Evolutionary conservation across 2,329 filamentous ascomycete species (phyloP).

Genomic region (Fusarium subtropicale): DNA sequence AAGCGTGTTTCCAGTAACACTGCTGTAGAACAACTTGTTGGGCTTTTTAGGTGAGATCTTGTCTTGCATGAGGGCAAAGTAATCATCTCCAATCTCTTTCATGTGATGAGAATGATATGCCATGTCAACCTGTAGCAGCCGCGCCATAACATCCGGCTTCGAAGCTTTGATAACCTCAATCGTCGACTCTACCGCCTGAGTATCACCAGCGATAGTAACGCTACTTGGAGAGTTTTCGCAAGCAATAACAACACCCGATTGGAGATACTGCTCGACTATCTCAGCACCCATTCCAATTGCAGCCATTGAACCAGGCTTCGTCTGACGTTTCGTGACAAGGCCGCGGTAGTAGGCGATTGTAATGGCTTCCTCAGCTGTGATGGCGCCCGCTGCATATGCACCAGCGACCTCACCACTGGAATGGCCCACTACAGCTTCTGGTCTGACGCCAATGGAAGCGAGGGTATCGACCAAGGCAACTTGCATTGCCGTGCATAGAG

Average conservation of each 20-base stretch:
- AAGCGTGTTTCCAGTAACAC: background rate
- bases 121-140: background rate
- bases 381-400: background rate
- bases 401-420: slow-evolving; percentile 5
- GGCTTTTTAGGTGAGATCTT: background rate
- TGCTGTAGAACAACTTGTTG: background rate
- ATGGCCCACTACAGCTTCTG: slow-evolving; percentile 1
- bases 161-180: background rate
- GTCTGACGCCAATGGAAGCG: background rate
- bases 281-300: background rate
- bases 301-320: slow-evolving; percentile 1
- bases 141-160: background rate
- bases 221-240: slow-evolving; percentile 10
- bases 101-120: slow-evolving; percentile 16
- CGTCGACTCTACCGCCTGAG: background rate
- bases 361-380: background rate
- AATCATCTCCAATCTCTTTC: background rate
- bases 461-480: background rate
- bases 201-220: slow-evolving; percentile 4
- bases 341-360: slow-evolving; percentile 4
- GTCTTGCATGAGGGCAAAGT: background rate
- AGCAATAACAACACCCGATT: background rate
- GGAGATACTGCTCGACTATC: background rate
- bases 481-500: background rate
- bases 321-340: background rate